A percentile compares a stretch with the other conserved stretches of the same genome.
These are phyloP conservation scores for Macrocybe gigantea DNA, from an alignment of 768 basidiomycete genomes.

Conservation along the genomic window DNA sequence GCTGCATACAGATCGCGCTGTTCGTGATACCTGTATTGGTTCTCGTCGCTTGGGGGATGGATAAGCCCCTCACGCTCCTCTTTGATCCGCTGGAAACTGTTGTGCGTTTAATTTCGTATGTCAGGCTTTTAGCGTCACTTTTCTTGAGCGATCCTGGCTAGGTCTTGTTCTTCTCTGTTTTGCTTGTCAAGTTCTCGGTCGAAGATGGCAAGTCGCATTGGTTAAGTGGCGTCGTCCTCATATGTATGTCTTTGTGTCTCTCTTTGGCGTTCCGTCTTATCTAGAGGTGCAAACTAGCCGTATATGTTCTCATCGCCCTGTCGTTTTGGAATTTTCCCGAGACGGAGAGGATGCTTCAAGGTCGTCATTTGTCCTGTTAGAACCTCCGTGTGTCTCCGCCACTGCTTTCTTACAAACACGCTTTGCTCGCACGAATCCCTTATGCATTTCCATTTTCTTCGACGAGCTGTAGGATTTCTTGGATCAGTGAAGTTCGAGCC, in stretches of 20 bases:
- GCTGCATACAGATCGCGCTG: conserved; percentile 36
- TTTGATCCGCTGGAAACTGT: conserved; percentile 35
- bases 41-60: conserved; percentile 33
- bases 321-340: conserved; percentile 37
- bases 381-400: not conserved
- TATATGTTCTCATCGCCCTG: conserved; percentile 30
- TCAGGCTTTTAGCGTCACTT: not conserved
- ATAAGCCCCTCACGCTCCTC: conserved; percentile 31
- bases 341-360: conserved; percentile 25
- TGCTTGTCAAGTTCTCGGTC: conserved; percentile 37
- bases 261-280: not conserved
- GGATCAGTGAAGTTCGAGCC: too few relatives aligned
- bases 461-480: too few relatives aligned
- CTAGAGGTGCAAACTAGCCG: conserved; percentile 13
- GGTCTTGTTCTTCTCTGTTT: conserved; percentile 33
- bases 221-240: conserved; percentile 36
- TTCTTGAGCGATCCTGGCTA: conserved; percentile 4
- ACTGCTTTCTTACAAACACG: too few relatives aligned
- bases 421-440: too few relatives aligned
- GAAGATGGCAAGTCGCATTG: conserved; percentile 44
- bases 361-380: conserved; percentile 16
- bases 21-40: conserved; percentile 35
- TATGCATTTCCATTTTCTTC: too few relatives aligned
- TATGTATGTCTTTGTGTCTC: conserved; percentile 19
- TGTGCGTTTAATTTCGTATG: conserved; percentile 15